Evolutionary conservation across 306 rosid genomes (phyloP).

Genomic region (Luffa acutangula): DNA sequence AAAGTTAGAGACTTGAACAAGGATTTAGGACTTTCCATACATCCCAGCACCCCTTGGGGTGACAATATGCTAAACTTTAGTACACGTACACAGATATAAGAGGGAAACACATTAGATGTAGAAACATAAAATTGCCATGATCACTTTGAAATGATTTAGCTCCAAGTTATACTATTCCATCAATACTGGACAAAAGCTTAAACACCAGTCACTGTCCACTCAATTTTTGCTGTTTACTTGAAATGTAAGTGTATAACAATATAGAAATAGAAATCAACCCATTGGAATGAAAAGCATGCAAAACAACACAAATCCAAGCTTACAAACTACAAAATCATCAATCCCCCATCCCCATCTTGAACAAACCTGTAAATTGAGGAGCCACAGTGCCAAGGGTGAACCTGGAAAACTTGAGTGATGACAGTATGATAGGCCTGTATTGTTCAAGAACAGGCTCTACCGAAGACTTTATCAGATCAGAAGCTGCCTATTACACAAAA

Average conservation of each 20-base stretch:
- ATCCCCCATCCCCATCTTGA: background rate
- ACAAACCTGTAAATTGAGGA: conserved; percentile 86
- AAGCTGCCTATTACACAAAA: conserved; percentile 55
- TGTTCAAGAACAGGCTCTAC: conserved; percentile 80
- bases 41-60: background rate
- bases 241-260: background rate
- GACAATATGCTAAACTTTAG: background rate
- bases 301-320: background rate
- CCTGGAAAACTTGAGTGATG: conserved; percentile 81
- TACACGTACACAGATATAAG: background rate
- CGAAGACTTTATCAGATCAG: conserved; percentile 77
- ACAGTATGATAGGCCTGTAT: conserved; percentile 54
- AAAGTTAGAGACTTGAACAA: background rate
- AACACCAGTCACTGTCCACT: background rate
- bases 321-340: background rate
- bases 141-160: background rate
- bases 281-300: background rate
- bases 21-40: background rate
- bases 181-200: background rate
- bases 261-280: background rate
- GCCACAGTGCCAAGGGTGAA: conserved; percentile 93
- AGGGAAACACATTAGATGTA: background rate
- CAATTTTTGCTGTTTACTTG: background rate
- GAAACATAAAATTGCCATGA: background rate
- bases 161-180: background rate